Percentiles rank a stretch among this genome's conserved stretches.
Evolutionary conservation across 768 basidiomycete genomes (phyloP).

Genomic region (Gloeostereum incarnatum): DNA sequence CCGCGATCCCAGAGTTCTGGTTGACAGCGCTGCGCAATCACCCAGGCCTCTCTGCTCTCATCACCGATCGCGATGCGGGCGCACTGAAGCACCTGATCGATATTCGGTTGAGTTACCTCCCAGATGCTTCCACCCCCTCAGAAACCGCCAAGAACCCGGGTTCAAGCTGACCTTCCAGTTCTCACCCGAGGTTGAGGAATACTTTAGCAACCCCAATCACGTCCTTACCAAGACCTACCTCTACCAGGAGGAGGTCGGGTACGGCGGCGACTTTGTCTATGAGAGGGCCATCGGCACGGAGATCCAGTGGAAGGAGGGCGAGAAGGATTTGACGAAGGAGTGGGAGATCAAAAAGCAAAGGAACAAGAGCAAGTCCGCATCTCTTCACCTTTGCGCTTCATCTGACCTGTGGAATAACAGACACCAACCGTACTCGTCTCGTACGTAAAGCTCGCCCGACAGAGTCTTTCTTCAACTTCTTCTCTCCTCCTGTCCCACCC

Average conservation of each 20-base stretch:
- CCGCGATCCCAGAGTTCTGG: constrained; percentile 93
- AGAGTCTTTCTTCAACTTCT: constrained; percentile 99
- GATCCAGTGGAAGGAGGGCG: constrained; percentile 98
- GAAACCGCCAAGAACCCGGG: constrained; percentile 78
- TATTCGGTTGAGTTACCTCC: constrained; percentile 71
- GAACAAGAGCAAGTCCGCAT: constrained; percentile 76
- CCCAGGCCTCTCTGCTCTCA: constrained; percentile 72
- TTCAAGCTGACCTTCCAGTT: constrained; percentile 89
- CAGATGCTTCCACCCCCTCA: constrained; percentile 34
- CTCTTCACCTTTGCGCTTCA: constrained; percentile 1
- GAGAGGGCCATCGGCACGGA: constrained; percentile 89
- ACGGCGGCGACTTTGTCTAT: constrained; percentile 94
- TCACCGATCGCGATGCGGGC: constrained; percentile 86
- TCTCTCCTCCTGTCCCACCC: constrained; percentile 73
- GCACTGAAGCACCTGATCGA: constrained; percentile 82
- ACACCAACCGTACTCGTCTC: constrained; percentile 76
- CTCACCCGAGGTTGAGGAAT: constrained; percentile 72
- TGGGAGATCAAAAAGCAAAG: constrained; percentile 99
- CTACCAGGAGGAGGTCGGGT: constrained; percentile 90
- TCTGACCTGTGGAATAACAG: constrained; percentile 26
- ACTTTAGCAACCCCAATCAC: constrained; percentile 79
- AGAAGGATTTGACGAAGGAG: constrained; percentile 95
- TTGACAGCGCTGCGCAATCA: constrained; percentile 94
- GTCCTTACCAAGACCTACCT: constrained; percentile 88
- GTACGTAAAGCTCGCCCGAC: constrained; percentile 83